Base-by-base conservation (phyloP, 768 basidiomycete genomes). In the Leccinum sublutescens region DNA sequence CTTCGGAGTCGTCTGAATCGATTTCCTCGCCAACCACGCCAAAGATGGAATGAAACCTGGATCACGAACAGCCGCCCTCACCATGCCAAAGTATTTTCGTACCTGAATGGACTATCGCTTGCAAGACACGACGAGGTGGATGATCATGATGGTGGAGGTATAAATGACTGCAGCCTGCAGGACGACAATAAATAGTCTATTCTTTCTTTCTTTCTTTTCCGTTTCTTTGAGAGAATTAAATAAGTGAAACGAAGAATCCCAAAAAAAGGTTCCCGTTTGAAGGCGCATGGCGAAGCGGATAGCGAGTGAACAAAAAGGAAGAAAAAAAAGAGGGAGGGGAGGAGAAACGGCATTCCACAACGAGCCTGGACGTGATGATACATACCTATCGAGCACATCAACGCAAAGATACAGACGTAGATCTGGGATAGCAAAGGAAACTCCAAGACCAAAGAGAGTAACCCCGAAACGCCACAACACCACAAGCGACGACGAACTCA, bases 11-110 rank as follows among this genome's bases (percentile, higher is more conserved):
- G 17, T 8, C 33, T 12, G 33, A 34, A 12, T 34, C 38, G n/a
- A 29, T 45, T 11, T 36, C 43, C 1, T 15, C 51, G 9, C 10
- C 23, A 10, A 14, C 7, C 23, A 23, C 50, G 19, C 52, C 62
- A 25, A 69, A 63, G 36, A 25, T 43, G 23, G 58, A 57, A 7
- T 66, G 52, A 65, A 43, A 29, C 8, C 19, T n/a, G 11, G 38
- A 17, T 40, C 38, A 9, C 7, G 17, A 17, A 40, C 38, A 17
- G 8, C 38, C 38, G 17, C 38, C 36, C 38, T 40, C 1, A 40
- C 17, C 38, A 40, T 38, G 34, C 12, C 33, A 34, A 33, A 33
- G 12, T 14, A 12, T 34, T 38, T 7, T 40, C 8, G 38, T 40
- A 40, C 38, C 4, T 40, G 38, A 17, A 9, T 40, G 5, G 15